Conservation (phyloP, 768 basidiomycete species). For the Boletus sensibilis region DNA sequence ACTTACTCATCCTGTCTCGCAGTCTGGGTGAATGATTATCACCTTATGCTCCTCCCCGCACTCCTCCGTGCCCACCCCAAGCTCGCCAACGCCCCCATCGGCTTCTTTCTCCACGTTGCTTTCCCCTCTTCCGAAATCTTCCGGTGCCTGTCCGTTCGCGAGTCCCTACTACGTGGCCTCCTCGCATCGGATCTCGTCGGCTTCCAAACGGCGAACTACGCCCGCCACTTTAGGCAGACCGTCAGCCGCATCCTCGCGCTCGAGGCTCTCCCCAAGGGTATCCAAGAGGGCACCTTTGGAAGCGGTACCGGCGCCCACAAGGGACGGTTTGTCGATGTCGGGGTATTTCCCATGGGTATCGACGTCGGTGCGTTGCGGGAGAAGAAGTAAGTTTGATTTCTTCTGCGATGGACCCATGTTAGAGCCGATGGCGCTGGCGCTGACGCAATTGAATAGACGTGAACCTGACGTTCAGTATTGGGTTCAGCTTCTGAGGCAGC, state of each 20-base stretch:
- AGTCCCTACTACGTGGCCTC: constrained; percentile 78
- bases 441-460: constrained; percentile 39
- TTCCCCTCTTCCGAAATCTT: constrained; percentile 97
- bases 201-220: constrained; percentile 85
- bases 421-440: constrained; percentile 2
- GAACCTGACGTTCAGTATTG: constrained; percentile 81
- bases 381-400: constrained; percentile 50
- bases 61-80: constrained; percentile 68
- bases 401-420: constrained; percentile 1
- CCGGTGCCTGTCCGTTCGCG: constrained; percentile 79
- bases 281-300: constrained; percentile 45
- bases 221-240: constrained; percentile 83
- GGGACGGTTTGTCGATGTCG: constrained; percentile 77
- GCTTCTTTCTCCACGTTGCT: constrained; percentile 96
- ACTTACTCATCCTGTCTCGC: constrained; percentile 1
- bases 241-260: constrained; percentile 75
- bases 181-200: constrained; percentile 93
- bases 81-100: constrained; percentile 46
- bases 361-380: constrained; percentile 68
- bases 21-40: constrained; percentile 94
- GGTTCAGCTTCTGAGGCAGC: constrained; percentile 74
- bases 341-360: constrained; percentile 89
- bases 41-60: constrained; percentile 88
- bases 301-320: constrained; percentile 5
- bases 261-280: constrained; percentile 82